Percentiles rank a stretch among this genome's conserved stretches.
Conservation (phyloP, 495 filamentous ascomycete species). For the Ascobolus immersus region DNA sequence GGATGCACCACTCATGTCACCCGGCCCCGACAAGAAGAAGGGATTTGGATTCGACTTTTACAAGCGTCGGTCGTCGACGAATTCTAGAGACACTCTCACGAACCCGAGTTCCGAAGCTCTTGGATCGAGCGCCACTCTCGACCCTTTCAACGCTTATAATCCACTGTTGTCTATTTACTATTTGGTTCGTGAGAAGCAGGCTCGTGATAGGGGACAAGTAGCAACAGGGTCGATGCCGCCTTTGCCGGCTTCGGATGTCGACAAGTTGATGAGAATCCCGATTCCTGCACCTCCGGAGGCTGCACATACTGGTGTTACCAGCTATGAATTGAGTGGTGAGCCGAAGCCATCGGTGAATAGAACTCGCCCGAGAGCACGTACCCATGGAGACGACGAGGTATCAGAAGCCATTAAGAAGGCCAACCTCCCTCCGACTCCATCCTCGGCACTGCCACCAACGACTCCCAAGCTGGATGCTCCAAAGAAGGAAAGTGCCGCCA, state of each 20-base stretch:
- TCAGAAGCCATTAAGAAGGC: constrained; percentile 48
- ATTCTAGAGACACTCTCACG: constrained; percentile 72
- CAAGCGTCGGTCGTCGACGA: constrained; percentile 68
- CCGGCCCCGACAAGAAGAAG: constrained; percentile 54
- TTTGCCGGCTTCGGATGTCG: constrained; percentile 9
- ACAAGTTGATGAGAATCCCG: constrained; percentile 9
- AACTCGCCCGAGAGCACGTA: constrained; percentile 61
- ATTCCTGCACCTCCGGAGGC: constrained; percentile 34
- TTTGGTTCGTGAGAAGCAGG: constrained; percentile 79
- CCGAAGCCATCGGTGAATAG: constrained; percentile 31
- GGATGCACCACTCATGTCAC: constrained; percentile 34
- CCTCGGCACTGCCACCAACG: constrained; percentile 29
- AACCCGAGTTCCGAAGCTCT: constrained; percentile 63
- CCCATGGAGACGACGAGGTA: constrained; percentile 87
- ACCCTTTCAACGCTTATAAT: constrained; percentile 82
- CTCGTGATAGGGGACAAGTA: constrained; percentile 34
- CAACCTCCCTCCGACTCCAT: constrained; percentile 27
- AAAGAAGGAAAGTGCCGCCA: constrained; percentile 71
- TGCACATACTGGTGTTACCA: constrained; percentile 66
- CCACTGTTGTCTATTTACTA: constrained; percentile 88
- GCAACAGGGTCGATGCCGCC: constrained; percentile 8
- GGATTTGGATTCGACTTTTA: constrained; percentile 90
- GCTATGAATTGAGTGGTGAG: constrained; percentile 65
- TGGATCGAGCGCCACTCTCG: constrained; percentile 38
- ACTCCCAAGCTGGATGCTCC: constrained; percentile 31